phyloP scores from a whole-genome alignment of 2,329 filamentous ascomycete genomes.

The Sclerotinia subarctica region DNA sequence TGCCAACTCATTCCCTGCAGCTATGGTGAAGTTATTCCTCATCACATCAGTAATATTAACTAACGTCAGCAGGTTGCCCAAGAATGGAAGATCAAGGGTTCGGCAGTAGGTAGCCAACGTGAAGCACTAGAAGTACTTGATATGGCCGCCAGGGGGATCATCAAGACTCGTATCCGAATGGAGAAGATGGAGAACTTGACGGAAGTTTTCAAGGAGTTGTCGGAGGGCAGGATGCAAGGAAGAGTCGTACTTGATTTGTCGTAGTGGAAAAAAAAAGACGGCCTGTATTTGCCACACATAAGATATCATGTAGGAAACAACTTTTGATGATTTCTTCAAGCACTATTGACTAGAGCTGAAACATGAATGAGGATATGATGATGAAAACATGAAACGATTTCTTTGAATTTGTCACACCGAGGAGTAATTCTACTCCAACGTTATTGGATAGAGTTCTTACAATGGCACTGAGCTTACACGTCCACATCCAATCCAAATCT shows the following conservation, averaged over 20 bases:
- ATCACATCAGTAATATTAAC: conserved; percentile 12
- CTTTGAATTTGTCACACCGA: conserved; percentile 3
- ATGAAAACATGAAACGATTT: conserved; percentile 14
- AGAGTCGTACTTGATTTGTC: conserved; percentile 47
- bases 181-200: conserved; percentile 49
- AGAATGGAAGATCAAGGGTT: conserved; percentile 48
- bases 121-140: conserved; percentile 50
- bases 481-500: conserved; percentile 7
- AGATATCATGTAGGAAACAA: neutral
- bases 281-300: conserved; percentile 15
- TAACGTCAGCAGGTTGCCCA: conserved; percentile 36
- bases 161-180: conserved; percentile 45
- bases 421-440: conserved; percentile 1
- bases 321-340: neutral
- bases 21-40: conserved; percentile 32
- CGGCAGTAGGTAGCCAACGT: conserved; percentile 48
- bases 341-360: conserved; percentile 14
- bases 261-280: conserved; percentile 19
- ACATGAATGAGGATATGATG: conserved; percentile 5
- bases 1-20: conserved; percentile 43
- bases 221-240: conserved; percentile 44
- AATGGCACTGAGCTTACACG: neutral
- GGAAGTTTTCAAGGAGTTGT: conserved; percentile 46
- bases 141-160: conserved; percentile 47
- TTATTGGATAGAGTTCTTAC: neutral